These are phyloP conservation scores for Termitomyces sp. DNA, from an alignment of 768 basidiomycete species.

Conservation along the genomic window DNA sequence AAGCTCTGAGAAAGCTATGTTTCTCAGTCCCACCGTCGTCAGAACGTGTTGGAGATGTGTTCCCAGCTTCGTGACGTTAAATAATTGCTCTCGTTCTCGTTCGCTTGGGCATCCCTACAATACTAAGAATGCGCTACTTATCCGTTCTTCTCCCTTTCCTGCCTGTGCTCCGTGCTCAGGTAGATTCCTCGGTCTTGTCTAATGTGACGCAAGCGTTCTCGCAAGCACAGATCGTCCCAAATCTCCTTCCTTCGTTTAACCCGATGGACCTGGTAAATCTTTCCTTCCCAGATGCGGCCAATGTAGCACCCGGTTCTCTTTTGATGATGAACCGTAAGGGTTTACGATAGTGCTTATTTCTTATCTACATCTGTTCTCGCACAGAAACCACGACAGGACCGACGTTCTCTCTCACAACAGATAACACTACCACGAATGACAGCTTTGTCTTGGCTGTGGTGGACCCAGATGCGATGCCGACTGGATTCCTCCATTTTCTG, in stretches of 20 bases:
- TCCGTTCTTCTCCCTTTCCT: constrained; percentile 6
- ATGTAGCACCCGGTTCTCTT: constrained; percentile 33
- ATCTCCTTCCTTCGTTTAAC: constrained; percentile 34
- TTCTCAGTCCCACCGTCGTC: neutral
- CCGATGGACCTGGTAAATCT: constrained; percentile 33
- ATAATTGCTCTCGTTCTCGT: neutral
- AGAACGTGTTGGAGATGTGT: neutral
- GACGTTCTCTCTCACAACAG: constrained; percentile 24
- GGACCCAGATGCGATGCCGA: constrained; percentile 40
- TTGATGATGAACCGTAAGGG: constrained; percentile 34
- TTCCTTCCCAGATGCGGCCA: constrained; percentile 29
- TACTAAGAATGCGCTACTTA: neutral
- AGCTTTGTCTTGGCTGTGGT: constrained; percentile 37
- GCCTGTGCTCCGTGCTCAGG: constrained; percentile 14
- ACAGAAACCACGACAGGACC: constrained; percentile 33
- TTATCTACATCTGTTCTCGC: neutral
- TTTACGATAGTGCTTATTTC: neutral
- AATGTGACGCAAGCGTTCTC: constrained; percentile 29
- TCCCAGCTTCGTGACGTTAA: neutral
- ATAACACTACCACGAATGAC: constrained; percentile 18
- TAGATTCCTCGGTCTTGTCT: constrained; percentile 8
- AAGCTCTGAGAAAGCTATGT: neutral
- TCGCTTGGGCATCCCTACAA: neutral
- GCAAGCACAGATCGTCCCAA: constrained; percentile 36
- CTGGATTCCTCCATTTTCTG: constrained; percentile 39